Evolutionary conservation across 2,329 filamentous ascomycete genomes (phyloP), one percentile per base, ranked within the genome.

Genomic region (Cercospora beticola): DNA sequence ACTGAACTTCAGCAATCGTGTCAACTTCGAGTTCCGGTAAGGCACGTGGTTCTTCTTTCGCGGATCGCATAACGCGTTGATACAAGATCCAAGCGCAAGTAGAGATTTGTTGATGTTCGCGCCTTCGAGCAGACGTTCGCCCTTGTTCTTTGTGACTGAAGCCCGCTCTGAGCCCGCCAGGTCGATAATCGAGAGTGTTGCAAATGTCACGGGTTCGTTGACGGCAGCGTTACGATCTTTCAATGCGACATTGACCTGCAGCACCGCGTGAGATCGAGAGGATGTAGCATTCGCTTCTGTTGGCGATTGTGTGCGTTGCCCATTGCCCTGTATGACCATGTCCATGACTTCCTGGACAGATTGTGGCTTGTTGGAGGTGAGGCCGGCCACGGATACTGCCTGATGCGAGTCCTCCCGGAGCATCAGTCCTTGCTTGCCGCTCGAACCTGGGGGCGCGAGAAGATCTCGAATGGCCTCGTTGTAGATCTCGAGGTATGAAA

Each of bases 81-180:
- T 99, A 82, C 95, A 99, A 81, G 94, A 94, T 70, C 95, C 95
- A 8, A 99, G 84, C 0, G 95, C 94, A 16, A 99, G 88, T 2
- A 99, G 86, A 1, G 95, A 99, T 78, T 98, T 97, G 87, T 99
- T 99, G 87, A 99, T 99, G 81, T 99, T 99, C 75, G 95, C 95
- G 71, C 95, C 95, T 81, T 99, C 95, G 14, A 94, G 85, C 43
- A 99, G 83, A 43, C 95, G 87, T 78, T 97, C 94, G 66, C 95
- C 95, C 65, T 95, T 86, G 80, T 99, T 99, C 83, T 97, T 97
- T 21, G 95, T 99, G 26, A 94, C 95, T 67, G 94, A 97, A 1
- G 95, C 95, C 75, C 95, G 89, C 81, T 99, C 95, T 73, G 94
- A 98, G 62, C 95, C 95, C 4, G 95, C 95, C 74, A 99, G 83